Conservation (phyloP, 148 eudicot genomes). For the Polygonum maritimum region DNA sequence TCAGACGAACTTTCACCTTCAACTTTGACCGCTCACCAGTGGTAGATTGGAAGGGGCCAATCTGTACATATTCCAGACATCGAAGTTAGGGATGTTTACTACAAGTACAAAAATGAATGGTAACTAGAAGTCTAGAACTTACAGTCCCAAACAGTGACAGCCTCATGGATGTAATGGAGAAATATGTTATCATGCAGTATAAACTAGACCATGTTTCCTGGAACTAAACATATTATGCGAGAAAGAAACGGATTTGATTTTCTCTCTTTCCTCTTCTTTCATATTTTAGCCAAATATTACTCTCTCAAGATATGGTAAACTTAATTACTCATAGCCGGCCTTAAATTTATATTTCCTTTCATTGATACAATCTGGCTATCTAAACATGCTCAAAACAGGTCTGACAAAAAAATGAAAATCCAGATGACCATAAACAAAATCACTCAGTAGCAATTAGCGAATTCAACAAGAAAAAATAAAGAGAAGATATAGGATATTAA, state of each 20-base stretch:
- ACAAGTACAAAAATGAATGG: background rate
- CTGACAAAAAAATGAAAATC: background rate
- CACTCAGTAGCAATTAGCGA: background rate
- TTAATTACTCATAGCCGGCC: background rate
- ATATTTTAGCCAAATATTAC: background rate
- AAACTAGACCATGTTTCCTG: too few relatives aligned
- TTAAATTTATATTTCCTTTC: background rate
- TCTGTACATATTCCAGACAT: slow-evolving; percentile 41
- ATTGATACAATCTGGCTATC: background rate
- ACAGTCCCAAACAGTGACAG: background rate
- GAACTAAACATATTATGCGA: too few relatives aligned
- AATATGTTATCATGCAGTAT: too few relatives aligned
- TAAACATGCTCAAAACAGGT: background rate
- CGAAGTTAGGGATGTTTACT: background rate
- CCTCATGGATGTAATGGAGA: background rate
- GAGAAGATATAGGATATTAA: background rate
- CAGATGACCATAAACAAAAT: background rate
- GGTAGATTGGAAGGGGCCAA: slow-evolving; percentile 80
- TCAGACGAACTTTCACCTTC: slow-evolving; percentile 73
- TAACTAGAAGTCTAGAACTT: background rate
- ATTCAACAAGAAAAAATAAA: background rate
- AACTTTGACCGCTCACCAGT: slow-evolving; percentile 68
- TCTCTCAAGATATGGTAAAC: background rate
- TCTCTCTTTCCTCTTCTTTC: background rate
- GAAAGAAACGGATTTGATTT: background rate